A percentile compares a stretch with the other conserved stretches of the same genome.
Evolutionary conservation across 106 monocot genomes (phyloP).

Genomic region (Dendrobium catenatum): DNA sequence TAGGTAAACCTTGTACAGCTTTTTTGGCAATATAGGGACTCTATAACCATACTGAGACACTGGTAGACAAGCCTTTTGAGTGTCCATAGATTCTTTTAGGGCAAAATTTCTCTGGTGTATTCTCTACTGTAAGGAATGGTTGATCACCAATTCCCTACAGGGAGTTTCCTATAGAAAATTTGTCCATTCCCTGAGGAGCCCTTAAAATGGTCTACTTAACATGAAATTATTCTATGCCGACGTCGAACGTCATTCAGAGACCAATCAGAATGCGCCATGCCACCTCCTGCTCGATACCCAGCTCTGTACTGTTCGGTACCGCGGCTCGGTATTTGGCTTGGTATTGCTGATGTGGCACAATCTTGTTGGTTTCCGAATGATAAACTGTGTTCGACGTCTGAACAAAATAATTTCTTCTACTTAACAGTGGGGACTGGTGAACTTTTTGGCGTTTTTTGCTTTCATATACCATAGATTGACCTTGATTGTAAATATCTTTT

Average conservation of each 20-base stretch:
- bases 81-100: slow-evolving; percentile 18
- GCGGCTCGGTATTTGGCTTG: too few relatives aligned
- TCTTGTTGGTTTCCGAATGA: too few relatives aligned
- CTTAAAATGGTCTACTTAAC: not conserved
- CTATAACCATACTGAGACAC: not conserved
- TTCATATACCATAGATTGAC: not conserved
- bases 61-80: not conserved
- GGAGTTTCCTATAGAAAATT: not conserved
- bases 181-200: not conserved
- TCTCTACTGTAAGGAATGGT: not conserved
- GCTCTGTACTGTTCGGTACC: too few relatives aligned
- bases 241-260: too few relatives aligned
- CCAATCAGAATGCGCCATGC: too few relatives aligned
- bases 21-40: not conserved
- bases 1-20: not conserved
- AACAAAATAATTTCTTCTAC: not conserved
- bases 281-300: too few relatives aligned
- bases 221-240: too few relatives aligned
- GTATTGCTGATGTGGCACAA: too few relatives aligned
- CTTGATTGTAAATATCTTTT: slow-evolving; percentile 1
- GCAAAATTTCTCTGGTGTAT: not conserved
- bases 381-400: too few relatives aligned
- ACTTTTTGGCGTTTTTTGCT: not conserved
- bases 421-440: not conserved
- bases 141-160: not conserved